Evolutionary conservation across 129 eudicot species (phyloP).

Genomic region (Chrysanthemum makinoi): DNA sequence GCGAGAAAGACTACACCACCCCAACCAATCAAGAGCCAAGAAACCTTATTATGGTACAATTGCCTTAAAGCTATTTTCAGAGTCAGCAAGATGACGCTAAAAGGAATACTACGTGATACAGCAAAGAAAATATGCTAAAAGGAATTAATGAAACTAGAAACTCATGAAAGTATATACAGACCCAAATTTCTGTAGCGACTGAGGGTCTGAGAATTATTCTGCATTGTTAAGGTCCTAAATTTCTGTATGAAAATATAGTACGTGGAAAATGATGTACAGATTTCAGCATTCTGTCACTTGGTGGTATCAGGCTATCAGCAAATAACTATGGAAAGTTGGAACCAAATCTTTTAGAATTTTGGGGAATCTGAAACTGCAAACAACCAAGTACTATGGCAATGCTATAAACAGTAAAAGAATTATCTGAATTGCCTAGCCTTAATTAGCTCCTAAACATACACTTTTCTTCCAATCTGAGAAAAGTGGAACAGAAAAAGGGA

Average conservation of each 20-base stretch:
- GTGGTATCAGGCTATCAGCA: neutral
- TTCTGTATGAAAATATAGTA: neutral
- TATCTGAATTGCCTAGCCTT: neutral
- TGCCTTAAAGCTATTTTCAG: neutral
- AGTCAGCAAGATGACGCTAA: neutral
- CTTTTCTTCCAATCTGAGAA: too few relatives aligned
- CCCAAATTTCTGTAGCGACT: neutral
- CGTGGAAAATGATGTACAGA: neutral
- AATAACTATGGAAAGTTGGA: neutral
- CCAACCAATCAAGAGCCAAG: neutral
- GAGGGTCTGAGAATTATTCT: neutral
- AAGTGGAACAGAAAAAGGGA: too few relatives aligned
- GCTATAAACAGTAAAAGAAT: neutral
- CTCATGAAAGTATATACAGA: neutral
- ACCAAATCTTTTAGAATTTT: too few relatives aligned
- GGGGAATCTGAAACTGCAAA: too few relatives aligned
- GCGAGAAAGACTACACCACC: too few relatives aligned
- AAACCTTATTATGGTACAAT: neutral
- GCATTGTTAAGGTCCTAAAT: neutral
- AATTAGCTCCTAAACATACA: neutral
- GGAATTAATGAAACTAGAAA: neutral
- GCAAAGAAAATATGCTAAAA: neutral
- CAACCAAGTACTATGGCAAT: neutral
- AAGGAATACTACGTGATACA: neutral
- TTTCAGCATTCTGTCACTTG: neutral